Conservation (phyloP, 139 green algal genomes). For the Tetradesmus obliquus region DNA sequence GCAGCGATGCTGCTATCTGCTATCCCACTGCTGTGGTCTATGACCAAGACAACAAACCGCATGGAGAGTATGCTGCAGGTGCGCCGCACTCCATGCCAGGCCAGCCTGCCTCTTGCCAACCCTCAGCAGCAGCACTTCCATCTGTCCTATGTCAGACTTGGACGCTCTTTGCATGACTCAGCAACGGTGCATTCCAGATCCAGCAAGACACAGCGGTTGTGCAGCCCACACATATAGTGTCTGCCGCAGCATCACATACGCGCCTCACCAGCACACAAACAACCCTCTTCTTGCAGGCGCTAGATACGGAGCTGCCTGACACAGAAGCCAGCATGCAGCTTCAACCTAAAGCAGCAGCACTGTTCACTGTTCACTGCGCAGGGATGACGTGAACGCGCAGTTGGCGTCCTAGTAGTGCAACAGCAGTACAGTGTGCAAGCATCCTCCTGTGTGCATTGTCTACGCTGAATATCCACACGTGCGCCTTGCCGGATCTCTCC, state of each 20-base stretch:
- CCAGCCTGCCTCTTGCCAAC: no score
- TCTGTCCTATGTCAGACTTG: no score
- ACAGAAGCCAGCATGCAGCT: conserved; percentile 36
- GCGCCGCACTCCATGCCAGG: not conserved
- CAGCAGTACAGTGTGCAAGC: not conserved
- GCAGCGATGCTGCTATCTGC: conserved; percentile 34
- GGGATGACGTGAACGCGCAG: not conserved
- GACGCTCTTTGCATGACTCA: no score
- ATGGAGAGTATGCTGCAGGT: conserved; percentile 44
- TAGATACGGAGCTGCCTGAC: conserved; percentile 40
- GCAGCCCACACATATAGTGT: no score
- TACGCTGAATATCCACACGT: not conserved
- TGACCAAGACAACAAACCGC: conserved; percentile 26
- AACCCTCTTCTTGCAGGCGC: not conserved
- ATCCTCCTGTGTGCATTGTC: not conserved
- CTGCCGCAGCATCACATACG: no score
- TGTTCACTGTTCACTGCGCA: no score
- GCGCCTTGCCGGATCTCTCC: not conserved
- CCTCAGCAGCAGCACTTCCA: no score
- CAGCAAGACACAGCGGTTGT: no score
- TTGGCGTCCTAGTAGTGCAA: not conserved
- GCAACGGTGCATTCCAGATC: no score
- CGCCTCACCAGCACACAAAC: not conserved
- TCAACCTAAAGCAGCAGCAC: no score
- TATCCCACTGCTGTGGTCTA: conserved; percentile 37